Evolutionary conservation across 495 filamentous ascomycete species (phyloP), one percentile per base, ranked within the genome.

Genomic region (Lasiosphaeriaceae sp.): DNA sequence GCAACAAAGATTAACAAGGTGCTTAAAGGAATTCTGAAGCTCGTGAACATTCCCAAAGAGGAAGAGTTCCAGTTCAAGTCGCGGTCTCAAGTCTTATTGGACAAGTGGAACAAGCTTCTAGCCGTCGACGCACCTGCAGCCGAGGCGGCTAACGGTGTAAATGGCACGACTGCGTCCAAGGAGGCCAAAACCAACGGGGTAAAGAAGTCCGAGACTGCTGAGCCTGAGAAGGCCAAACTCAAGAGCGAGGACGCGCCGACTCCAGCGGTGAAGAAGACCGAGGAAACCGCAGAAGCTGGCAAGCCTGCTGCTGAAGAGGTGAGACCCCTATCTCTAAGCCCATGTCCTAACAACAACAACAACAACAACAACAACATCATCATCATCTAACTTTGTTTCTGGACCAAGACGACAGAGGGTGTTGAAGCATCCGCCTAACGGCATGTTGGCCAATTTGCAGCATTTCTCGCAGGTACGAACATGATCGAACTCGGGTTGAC

Each of bases 1-100:
- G 73, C 69, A 5, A 96, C 92, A 34, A 96, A 96, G 78, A 95
- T 96, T 71, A 89, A 96, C 80, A 96, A 96, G 74, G 92, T 97
- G 9, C 79, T 96, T 47, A 92, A 90, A 74, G 90, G 84, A 41
- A 93, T 97, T 65, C 77, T 96, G 61, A 96, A 94, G 75, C 78
- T 96, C 2, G 71, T 80, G 17, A 77, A 80, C 3, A 96, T 96
- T 58, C 92, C 92, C 4, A 86, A 84, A 41, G 92, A 97, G 51
- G 87, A 90, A 24, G 86, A 93, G 56, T 92, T 86, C 73, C 75
- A 86, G 24, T 92, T 96, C 84, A 91, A 90, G 71, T 72, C 83
- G 49, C 86, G 92, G 31, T 88, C 88, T 37, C 79, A 87, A 56
- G 74, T 77, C 17, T 78, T 96, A 35, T 75, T 96, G 16, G 84